These are phyloP conservation scores for Thalassiosira exigua DNA, from an alignment of 352 stramenopile genomes.

Conservation along the genomic window DNA sequence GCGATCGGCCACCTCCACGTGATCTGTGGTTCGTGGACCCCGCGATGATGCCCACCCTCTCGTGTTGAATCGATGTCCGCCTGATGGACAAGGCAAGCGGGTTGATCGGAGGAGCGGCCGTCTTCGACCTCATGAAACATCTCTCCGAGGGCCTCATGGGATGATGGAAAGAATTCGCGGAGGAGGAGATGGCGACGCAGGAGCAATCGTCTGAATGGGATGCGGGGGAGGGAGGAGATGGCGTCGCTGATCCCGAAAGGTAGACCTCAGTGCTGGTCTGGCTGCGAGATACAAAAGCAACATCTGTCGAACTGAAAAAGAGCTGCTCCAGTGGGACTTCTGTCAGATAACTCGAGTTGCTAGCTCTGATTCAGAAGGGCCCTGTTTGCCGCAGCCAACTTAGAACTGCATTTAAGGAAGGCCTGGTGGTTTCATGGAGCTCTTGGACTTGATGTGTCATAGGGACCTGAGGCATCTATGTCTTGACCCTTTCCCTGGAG, in stretches of 20 bases:
- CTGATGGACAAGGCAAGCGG: constrained; percentile 53
- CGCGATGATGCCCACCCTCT: constrained; percentile 63
- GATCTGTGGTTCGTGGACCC: constrained; percentile 69
- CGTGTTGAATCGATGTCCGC: constrained; percentile 63
- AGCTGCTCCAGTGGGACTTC: too few species aligned
- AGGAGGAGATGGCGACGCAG: constrained; percentile 66
- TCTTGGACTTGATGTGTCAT: too few species aligned
- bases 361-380: too few species aligned
- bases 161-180: constrained; percentile 67
- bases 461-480: too few species aligned
- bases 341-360: too few species aligned
- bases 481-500: too few species aligned
- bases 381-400: too few species aligned
- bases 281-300: too few species aligned
- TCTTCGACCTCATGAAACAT: constrained; percentile 70
- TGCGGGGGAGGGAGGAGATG: constrained; percentile 55
- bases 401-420: too few species aligned
- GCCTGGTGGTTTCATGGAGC: too few species aligned
- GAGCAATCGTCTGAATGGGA: constrained; percentile 62
- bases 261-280: constrained; percentile 48
- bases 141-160: constrained; percentile 52
- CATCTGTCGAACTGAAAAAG: too few species aligned
- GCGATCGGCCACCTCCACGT: constrained; percentile 57
- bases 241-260: constrained; percentile 29
- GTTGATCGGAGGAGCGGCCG: constrained; percentile 45